These are phyloP conservation scores for Russula ochroleuca DNA, from an alignment of 768 basidiomycete species.

Conservation along the genomic window DNA sequence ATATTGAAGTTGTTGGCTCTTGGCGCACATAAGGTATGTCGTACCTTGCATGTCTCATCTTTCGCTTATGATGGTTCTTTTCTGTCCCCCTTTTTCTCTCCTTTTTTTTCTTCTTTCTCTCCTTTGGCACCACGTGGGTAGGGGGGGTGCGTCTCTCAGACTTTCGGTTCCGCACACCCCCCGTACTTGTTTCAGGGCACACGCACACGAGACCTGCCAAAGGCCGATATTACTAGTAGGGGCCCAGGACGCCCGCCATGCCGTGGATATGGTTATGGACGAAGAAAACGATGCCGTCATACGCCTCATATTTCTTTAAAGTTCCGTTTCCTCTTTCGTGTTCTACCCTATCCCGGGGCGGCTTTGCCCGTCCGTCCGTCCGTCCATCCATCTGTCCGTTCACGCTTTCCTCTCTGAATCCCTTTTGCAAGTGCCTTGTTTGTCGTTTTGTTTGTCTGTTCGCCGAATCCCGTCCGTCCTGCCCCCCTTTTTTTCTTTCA, in stretches of 20 bases:
- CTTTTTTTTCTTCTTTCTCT: not conserved
- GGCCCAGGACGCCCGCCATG: constrained; percentile 2
- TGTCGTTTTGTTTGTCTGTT: not conserved
- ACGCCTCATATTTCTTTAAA: not conserved
- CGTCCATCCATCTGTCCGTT: not conserved
- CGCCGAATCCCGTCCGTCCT: not conserved
- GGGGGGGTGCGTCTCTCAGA: not conserved
- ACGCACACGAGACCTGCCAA: not conserved
- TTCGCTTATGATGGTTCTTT: constrained; percentile 18
- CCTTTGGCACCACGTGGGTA: not conserved
- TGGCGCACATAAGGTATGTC: constrained; percentile 55
- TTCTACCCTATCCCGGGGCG: constrained; percentile 7
- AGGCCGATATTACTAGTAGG: not conserved
- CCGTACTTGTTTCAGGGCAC: not conserved
- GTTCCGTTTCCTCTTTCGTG: constrained; percentile 17
- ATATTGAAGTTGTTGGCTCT: constrained; percentile 60
- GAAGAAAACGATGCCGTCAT: constrained; percentile 18
- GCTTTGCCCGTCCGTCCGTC: constrained; percentile 1
- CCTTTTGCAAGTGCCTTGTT: not conserved
- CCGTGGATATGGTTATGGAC: not conserved
- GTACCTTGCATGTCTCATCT: constrained; percentile 28
- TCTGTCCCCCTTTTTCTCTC: not conserved
- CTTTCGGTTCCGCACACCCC: not conserved
- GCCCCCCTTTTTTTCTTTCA: not conserved
- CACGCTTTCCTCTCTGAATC: not conserved